These are phyloP conservation scores for Lachnellula suecica DNA, from an alignment of 2,329 filamentous ascomycete genomes.

Conservation along the genomic window DNA sequence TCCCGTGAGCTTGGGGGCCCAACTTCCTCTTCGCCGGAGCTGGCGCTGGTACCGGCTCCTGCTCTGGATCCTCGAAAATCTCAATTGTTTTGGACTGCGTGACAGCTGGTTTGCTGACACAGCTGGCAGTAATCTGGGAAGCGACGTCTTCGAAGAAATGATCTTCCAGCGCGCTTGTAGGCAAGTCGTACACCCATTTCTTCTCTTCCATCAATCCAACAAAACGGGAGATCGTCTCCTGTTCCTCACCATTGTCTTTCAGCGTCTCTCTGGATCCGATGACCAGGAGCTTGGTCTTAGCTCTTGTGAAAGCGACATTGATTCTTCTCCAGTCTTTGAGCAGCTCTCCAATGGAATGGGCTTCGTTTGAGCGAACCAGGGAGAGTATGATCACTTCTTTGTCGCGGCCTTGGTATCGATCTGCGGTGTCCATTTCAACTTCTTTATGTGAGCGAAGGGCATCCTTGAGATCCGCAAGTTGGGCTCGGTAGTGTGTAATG, in stretches of 20 bases:
- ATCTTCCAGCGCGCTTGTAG: constrained; percentile 58
- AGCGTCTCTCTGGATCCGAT: constrained; percentile 81
- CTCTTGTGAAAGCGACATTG: constrained; percentile 93
- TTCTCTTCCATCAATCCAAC: constrained; percentile 73
- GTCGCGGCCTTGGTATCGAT: constrained; percentile 94
- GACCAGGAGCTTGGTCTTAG: constrained; percentile 87
- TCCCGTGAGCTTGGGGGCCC: neutral
- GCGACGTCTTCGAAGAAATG: constrained; percentile 61
- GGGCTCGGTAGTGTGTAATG: constrained; percentile 94
- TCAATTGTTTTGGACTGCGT: constrained; percentile 17
- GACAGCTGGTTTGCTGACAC: constrained; percentile 7
- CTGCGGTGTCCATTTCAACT: constrained; percentile 94
- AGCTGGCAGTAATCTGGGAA: constrained; percentile 44
- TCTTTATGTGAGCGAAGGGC: constrained; percentile 59
- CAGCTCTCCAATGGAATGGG: constrained; percentile 81
- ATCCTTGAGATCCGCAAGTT: constrained; percentile 80
- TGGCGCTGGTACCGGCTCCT: constrained; percentile 1
- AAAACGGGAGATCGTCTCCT: constrained; percentile 76
- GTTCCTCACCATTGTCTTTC: constrained; percentile 53
- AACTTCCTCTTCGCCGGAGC: neutral
- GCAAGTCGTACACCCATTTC: constrained; percentile 79
- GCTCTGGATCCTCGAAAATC: constrained; percentile 10
- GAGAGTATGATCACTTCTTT: constrained; percentile 89
- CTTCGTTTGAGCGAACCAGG: constrained; percentile 84
- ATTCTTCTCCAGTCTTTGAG: constrained; percentile 89